Base-by-base conservation (phyloP, 2,329 filamentous ascomycete species). In the Apiospora pterosperma region DNA sequence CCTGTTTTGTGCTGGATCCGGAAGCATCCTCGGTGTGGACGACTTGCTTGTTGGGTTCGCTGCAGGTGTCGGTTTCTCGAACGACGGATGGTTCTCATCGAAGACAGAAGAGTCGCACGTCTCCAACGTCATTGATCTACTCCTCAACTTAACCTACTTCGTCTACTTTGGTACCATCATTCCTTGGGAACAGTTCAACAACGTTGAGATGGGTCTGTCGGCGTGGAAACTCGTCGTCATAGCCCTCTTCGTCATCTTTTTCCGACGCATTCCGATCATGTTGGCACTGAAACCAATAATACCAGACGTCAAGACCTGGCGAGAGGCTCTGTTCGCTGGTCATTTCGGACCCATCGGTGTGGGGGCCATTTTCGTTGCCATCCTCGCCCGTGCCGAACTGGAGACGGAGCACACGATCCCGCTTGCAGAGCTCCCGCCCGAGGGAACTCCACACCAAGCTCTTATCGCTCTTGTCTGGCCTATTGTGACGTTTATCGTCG, bases 81-180 rank as follows among this genome's bases (percentile, higher is more conserved):
- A 99, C 77, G 96, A 99, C 75, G 96, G 96, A 69, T 99, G 96
- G 96, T 99, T 99, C 73, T 92, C 92, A 19, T 92, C 97, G 74
- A 97, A 97, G 83, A 99, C 96, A 0, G 96, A 99, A 76, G 96
- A 99, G 78, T 95, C 96, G 0, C 96, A 98, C 76, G 96, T 99
- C 11, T 98, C 95, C 77, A 98, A 99, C 87, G 96, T 99, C 76
- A 99, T 99, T 74, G 96, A 99, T 82, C 79, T 99, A 76, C 82
- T 99, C 67, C 89, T 99, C 81, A 99, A 99, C 78, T 86, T 99
- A 88, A 87, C 95, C 3, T 99, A 98, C 78, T 99, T 99, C 77
- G 96, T 99, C 71, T 99, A 96, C 76, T 91, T 99, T 69, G 96
- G 96, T 62, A 93, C 96, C 63, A 97, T 99, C 76, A 96, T 99